Conservation (phyloP, 2,329 filamentous ascomycete genomes). For the Thelonectria rubi region DNA sequence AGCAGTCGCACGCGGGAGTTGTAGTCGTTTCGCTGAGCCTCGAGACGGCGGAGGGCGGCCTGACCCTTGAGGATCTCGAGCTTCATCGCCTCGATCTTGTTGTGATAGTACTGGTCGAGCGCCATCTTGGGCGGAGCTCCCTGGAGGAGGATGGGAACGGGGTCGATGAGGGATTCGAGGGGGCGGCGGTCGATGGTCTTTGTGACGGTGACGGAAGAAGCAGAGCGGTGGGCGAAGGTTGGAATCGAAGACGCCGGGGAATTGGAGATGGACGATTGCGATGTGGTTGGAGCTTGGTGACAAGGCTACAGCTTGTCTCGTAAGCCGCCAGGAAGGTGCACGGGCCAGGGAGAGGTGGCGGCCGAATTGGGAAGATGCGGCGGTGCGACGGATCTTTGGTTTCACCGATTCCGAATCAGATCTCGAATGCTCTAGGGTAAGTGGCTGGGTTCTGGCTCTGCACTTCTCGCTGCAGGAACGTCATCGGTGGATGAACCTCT, state of each 20-base stretch:
- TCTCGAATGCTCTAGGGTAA: slow-evolving; percentile 31
- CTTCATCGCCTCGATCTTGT: slow-evolving; percentile 99
- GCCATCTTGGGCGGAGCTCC: slow-evolving; percentile 75
- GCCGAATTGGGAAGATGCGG: slow-evolving; percentile 9
- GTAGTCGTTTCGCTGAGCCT: slow-evolving; percentile 99
- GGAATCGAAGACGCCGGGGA: slow-evolving; percentile 21
- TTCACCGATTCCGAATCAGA: slow-evolving; percentile 30
- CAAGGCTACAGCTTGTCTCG: slow-evolving; percentile 50
- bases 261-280: slow-evolving; percentile 35
- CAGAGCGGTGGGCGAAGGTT: slow-evolving; percentile 4
- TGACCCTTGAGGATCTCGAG: slow-evolving; percentile 99
- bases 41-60: slow-evolving; percentile 90
- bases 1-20: slow-evolving; percentile 96
- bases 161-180: slow-evolving; percentile 1
- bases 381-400: slow-evolving; percentile 30
- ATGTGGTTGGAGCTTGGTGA: slow-evolving; percentile 46
- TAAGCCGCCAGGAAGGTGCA: slow-evolving; percentile 42
- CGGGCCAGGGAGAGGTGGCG: slow-evolving; percentile 33
- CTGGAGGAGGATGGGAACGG: slow-evolving; percentile 12
- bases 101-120: slow-evolving; percentile 99
- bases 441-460: not conserved
- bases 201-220: not conserved
- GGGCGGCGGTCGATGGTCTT: slow-evolving; percentile 27
- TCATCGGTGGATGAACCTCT: not conserved
- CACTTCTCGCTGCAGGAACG: not conserved